phyloP scores from a whole-genome alignment of 768 basidiomycete species.

The Mrakia frigida region DNA sequence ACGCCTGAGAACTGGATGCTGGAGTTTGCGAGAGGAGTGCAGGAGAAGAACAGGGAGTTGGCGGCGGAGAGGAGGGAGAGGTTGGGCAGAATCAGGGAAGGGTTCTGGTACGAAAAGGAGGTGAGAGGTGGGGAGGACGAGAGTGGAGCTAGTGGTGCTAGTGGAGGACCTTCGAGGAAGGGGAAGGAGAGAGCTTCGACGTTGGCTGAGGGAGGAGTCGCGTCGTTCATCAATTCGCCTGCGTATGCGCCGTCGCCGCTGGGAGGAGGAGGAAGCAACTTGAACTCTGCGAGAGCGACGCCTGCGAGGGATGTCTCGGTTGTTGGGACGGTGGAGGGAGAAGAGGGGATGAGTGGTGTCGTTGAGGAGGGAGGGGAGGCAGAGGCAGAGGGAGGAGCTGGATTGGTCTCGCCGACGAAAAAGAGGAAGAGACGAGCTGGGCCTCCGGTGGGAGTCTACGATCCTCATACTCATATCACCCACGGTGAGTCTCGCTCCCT shows the following conservation, averaged over 20 bases:
- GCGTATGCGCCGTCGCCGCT: slow-evolving; percentile 19
- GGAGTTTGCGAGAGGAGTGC: slow-evolving; percentile 62
- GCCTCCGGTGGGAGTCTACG: slow-evolving; percentile 67
- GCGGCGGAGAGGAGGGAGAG: slow-evolving; percentile 42
- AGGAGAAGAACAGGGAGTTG: slow-evolving; percentile 54
- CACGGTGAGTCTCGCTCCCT: slow-evolving; percentile 44
- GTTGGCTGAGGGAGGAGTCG: slow-evolving; percentile 50
- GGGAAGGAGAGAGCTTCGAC: slow-evolving; percentile 24
- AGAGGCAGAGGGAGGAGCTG: background rate
- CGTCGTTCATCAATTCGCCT: slow-evolving; percentile 54
- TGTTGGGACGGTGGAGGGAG: slow-evolving; percentile 32
- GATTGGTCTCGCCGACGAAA: background rate
- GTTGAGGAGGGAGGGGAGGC: slow-evolving; percentile 8
- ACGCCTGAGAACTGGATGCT: slow-evolving; percentile 90
- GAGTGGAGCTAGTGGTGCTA: background rate
- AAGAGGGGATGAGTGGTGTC: background rate
- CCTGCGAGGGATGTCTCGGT: slow-evolving; percentile 40
- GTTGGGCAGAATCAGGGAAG: slow-evolving; percentile 41
- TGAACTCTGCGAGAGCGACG: slow-evolving; percentile 39
- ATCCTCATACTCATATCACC: slow-evolving; percentile 70
- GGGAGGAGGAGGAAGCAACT: slow-evolving; percentile 35
- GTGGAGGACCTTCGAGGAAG: slow-evolving; percentile 5
- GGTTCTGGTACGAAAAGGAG: slow-evolving; percentile 24
- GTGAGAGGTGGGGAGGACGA: slow-evolving; percentile 14
- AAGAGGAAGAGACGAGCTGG: slow-evolving; percentile 31